Conservation (phyloP, 495 filamentous ascomycete species). For the Penicillium canariense region DNA sequence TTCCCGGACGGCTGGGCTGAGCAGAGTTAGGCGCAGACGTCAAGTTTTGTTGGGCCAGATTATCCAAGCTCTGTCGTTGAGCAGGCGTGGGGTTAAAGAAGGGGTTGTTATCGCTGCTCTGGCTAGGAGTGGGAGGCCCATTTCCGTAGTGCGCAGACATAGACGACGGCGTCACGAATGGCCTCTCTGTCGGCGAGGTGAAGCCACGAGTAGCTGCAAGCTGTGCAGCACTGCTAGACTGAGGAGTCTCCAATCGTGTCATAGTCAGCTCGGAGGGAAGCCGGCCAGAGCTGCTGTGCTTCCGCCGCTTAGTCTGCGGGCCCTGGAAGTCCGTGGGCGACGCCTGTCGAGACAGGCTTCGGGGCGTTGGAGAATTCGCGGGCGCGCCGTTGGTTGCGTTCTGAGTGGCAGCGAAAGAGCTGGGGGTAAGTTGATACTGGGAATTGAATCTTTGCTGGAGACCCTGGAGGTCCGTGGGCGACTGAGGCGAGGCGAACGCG, state of each 20-base stretch:
- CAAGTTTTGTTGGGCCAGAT: constrained; percentile 53
- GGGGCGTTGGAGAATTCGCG: constrained; percentile 55
- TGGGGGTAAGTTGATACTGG: constrained; percentile 40
- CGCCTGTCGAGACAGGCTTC: constrained; percentile 66
- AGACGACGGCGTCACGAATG: constrained; percentile 47
- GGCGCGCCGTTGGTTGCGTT: constrained; percentile 35
- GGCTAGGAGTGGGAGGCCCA: constrained; percentile 62
- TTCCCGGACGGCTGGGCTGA: constrained; percentile 51
- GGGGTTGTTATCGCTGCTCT: constrained; percentile 50
- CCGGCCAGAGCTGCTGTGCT: constrained; percentile 63
- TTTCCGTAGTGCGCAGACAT: constrained; percentile 52
- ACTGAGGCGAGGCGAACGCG: constrained; percentile 29
- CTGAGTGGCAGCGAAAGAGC: constrained; percentile 37
- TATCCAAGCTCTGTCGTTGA: constrained; percentile 55
- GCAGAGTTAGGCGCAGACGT: constrained; percentile 67
- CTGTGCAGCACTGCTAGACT: constrained; percentile 39
- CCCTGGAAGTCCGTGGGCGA: constrained; percentile 63
- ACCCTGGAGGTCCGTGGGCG: constrained; percentile 53
- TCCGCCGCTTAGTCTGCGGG: constrained; percentile 68
- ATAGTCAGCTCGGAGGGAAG: constrained; percentile 72
- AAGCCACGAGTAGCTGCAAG: constrained; percentile 41
- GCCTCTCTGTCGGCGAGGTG: constrained; percentile 45
- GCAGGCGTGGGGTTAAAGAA: constrained; percentile 48
- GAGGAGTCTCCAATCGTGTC: constrained; percentile 67
- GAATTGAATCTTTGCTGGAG: constrained; percentile 50